phyloP scores from a whole-genome alignment of 495 filamentous ascomycete species.

The Aspergillus ostianus region DNA sequence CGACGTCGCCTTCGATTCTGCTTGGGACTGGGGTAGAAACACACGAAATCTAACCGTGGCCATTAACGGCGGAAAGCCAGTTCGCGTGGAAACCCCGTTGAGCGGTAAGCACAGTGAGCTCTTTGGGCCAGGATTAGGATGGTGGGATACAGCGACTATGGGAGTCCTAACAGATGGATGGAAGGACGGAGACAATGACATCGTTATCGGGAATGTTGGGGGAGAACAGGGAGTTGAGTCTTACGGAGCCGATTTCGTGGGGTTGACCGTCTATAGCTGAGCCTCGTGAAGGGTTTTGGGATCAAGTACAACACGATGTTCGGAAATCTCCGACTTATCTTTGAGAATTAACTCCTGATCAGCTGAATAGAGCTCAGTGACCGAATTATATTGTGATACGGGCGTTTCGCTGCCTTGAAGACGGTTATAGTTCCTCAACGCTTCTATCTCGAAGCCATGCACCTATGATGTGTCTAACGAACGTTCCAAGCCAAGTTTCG shows the following conservation, averaged over 20 bases:
- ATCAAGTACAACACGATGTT: too few species aligned
- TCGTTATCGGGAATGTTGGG: conserved; percentile 42
- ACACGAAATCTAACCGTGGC: conserved; percentile 46
- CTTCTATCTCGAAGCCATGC: too few species aligned
- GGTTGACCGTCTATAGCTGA: conserved; percentile 18
- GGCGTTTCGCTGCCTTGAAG: too few species aligned
- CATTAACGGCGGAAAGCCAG: conserved; percentile 38
- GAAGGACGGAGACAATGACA: conserved; percentile 35
- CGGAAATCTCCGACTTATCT: too few species aligned
- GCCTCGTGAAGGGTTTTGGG: neutral
- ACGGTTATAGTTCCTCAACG: too few species aligned
- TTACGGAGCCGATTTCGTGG: conserved; percentile 44
- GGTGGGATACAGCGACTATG: conserved; percentile 48
- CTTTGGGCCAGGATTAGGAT: conserved; percentile 42
- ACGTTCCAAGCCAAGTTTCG: neutral
- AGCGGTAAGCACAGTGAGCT: conserved; percentile 46
- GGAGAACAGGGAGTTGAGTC: conserved; percentile 25
- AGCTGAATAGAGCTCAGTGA: too few species aligned
- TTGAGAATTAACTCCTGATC: too few species aligned
- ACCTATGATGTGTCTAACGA: too few species aligned
- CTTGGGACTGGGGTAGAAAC: conserved; percentile 44
- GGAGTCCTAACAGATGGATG: conserved; percentile 45
- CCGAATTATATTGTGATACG: too few species aligned
- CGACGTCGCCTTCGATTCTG: conserved; percentile 43
- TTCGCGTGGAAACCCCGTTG: conserved; percentile 48